A percentile compares a stretch with the other conserved stretches of the same genome.
These are phyloP conservation scores for Populus hybrid DNA, from an alignment of 441 rosid species.

Conservation along the genomic window DNA sequence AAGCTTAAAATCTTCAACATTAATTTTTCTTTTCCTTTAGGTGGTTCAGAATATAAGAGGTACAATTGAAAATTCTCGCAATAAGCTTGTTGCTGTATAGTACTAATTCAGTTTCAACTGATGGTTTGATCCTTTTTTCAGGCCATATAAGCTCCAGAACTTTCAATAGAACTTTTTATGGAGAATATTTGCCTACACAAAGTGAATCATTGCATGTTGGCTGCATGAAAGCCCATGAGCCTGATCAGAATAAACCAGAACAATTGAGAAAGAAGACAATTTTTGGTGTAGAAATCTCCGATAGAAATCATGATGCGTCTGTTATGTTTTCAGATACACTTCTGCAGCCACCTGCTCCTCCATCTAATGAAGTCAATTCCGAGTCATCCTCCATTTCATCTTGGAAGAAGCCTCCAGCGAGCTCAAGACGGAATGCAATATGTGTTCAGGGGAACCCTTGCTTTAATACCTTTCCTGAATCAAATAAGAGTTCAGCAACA, in stretches of 20 bases:
- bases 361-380: slow-evolving; percentile 17
- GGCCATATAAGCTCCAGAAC: slow-evolving; percentile 24
- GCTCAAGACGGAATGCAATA: slow-evolving; percentile 16
- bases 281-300: slow-evolving; percentile 44
- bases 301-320: slow-evolving; percentile 14
- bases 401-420: slow-evolving; percentile 15
- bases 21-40: not conserved
- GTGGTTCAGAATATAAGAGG: not conserved
- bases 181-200: slow-evolving; percentile 17
- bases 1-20: not conserved
- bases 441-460: slow-evolving; percentile 18
- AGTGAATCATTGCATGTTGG: slow-evolving; percentile 22
- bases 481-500: slow-evolving; percentile 20
- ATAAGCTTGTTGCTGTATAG: not conserved
- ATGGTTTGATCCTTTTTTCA: slow-evolving; percentile 17
- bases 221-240: slow-evolving; percentile 14
- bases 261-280: slow-evolving; percentile 24
- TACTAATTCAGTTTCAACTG: slow-evolving; percentile 5
- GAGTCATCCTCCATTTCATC: slow-evolving; percentile 28
- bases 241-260: slow-evolving; percentile 19
- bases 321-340: slow-evolving; percentile 9
- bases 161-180: slow-evolving; percentile 17
- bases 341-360: slow-evolving; percentile 19
- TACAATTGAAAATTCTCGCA: not conserved
- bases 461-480: slow-evolving; percentile 12